Base-by-base conservation (phyloP, 805 yeast species). In the Metschnikowia drakensbergensis region DNA sequence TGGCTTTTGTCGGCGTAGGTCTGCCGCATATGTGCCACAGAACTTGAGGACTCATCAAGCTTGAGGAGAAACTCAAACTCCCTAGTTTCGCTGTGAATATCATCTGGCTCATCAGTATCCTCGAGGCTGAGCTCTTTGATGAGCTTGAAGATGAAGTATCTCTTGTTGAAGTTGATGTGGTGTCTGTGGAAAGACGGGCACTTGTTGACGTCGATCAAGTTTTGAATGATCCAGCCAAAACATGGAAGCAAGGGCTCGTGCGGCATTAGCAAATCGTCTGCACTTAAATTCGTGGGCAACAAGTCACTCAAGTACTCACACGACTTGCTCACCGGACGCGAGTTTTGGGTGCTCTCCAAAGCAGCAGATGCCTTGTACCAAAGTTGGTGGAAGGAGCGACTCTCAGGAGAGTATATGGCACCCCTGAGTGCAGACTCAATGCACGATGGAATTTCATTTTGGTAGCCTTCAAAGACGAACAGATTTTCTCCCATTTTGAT, bases 211-310 rank as follows among this genome's bases (percentile, higher is more conserved):
- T 88, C 96, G 47, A 90, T 62, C 53, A 92, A 68, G 52, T 95
- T 81, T 57, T 86, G 92, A 25, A 86, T 72, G 44, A 89, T 73
- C 98, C 98, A 92, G 8, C 97, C 97, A 50, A 89, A 80, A 60
- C 97, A 91, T 2, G 96, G 94, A 5, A 89, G 80, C 43, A 88
- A 68, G 0, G 83, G 75, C 46, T 75, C 73, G 49, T 64, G 53
- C 52, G 65, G 65, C 28, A 65, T 61, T 35, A 56, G 59, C 40
- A 72, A 61, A 41, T 69, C 74, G 1, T 55, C 42, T 4, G 54
- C 46, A 3, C 55, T 55, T 13, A 73, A 46, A 11, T 55, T 48
- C 2, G 46, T 47, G 0, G 77, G 77, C 40, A 73, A 57, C 27
- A 73, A 58, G 43, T 54, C 55, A 40, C 59, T 52, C 25, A 72